Percentiles rank a stretch among this genome's conserved stretches.
These are phyloP conservation scores for Aspergillus baeticus DNA, from an alignment of 495 filamentous ascomycete genomes.

Conservation along the genomic window DNA sequence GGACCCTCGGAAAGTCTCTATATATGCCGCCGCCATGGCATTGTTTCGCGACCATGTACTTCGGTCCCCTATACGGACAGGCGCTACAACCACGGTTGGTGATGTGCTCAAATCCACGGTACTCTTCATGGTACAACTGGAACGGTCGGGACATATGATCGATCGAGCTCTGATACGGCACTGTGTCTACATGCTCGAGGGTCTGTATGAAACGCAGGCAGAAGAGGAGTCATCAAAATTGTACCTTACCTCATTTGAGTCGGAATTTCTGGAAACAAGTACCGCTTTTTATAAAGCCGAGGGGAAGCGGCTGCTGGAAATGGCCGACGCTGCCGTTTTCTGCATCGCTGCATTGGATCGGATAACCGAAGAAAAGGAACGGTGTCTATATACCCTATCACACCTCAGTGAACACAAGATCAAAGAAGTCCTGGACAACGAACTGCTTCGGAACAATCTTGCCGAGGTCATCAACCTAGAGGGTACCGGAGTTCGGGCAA, in stretches of 20 bases:
- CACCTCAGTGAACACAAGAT: conserved; percentile 71
- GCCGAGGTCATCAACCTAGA: conserved; percentile 81
- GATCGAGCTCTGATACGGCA: conserved; percentile 79
- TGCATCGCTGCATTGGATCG: conserved; percentile 73
- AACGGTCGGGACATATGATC: conserved; percentile 86
- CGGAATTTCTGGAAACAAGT: conserved; percentile 69
- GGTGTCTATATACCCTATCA: conserved; percentile 77
- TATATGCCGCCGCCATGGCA: conserved; percentile 80
- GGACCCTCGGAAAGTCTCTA: conserved; percentile 70
- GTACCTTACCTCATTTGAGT: conserved; percentile 82
- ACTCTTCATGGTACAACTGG: conserved; percentile 88
- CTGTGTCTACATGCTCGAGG: conserved; percentile 87
- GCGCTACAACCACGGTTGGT: conserved; percentile 52
- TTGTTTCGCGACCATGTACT: conserved; percentile 86
- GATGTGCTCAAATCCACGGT: conserved; percentile 76
- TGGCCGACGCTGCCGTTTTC: conserved; percentile 79
- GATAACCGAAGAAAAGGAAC: conserved; percentile 74
- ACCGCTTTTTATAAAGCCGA: conserved; percentile 73
- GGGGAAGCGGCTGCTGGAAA: conserved; percentile 68
- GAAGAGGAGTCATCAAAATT: conserved; percentile 72
- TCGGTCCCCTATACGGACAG: conserved; percentile 45
- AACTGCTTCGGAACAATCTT: conserved; percentile 74
- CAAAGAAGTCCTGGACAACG: conserved; percentile 70
- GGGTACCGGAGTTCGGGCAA: conserved; percentile 75
- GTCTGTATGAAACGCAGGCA: conserved; percentile 75